Percentiles rank a stretch among this genome's conserved stretches.
Conservation (phyloP, 2,329 filamentous ascomycete genomes). For the Geoglossum cookeanum region DNA sequence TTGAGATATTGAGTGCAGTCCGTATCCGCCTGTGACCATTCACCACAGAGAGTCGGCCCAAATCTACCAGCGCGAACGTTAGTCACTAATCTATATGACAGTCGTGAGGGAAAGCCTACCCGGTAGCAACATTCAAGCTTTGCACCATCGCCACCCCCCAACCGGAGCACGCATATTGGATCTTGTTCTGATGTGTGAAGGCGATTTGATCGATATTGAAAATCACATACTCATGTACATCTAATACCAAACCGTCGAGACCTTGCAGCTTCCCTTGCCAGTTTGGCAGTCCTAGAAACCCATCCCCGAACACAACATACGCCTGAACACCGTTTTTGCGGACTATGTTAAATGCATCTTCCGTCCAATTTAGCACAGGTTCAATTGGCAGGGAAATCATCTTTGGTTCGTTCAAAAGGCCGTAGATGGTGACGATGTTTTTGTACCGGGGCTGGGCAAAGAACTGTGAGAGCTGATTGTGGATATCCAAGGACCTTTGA, state of each 20-base stretch:
- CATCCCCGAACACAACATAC: slow-evolving; percentile 76
- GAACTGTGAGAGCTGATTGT: slow-evolving; percentile 73
- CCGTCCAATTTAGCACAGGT: slow-evolving; percentile 63
- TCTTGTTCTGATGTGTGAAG: slow-evolving; percentile 63
- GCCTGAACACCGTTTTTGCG: slow-evolving; percentile 55
- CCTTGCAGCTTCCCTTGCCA: slow-evolving; percentile 72
- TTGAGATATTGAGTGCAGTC: slow-evolving; percentile 80
- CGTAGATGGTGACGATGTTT: slow-evolving; percentile 83
- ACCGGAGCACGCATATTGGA: slow-evolving; percentile 68
- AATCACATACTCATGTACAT: slow-evolving; percentile 96
- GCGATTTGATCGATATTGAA: slow-evolving; percentile 82
- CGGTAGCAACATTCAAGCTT: slow-evolving; percentile 53
- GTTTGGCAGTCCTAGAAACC: slow-evolving; percentile 76
- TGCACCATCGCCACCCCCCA: slow-evolving; percentile 65
- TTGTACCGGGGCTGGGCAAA: slow-evolving; percentile 86
- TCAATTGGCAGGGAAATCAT: slow-evolving; percentile 52
- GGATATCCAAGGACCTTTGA: slow-evolving; percentile 67
- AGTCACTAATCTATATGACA: not conserved
- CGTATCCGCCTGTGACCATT: slow-evolving; percentile 95
- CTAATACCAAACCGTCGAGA: slow-evolving; percentile 60
- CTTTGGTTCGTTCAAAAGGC: slow-evolving; percentile 80
- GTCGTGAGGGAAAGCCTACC: slow-evolving; percentile 23
- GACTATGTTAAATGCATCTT: slow-evolving; percentile 50
- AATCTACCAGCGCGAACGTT: slow-evolving; percentile 29
- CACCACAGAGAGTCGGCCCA: slow-evolving; percentile 83